phyloP scores from a whole-genome alignment of 345 rosid genomes.

The Eucalyptus caleyi region DNA sequence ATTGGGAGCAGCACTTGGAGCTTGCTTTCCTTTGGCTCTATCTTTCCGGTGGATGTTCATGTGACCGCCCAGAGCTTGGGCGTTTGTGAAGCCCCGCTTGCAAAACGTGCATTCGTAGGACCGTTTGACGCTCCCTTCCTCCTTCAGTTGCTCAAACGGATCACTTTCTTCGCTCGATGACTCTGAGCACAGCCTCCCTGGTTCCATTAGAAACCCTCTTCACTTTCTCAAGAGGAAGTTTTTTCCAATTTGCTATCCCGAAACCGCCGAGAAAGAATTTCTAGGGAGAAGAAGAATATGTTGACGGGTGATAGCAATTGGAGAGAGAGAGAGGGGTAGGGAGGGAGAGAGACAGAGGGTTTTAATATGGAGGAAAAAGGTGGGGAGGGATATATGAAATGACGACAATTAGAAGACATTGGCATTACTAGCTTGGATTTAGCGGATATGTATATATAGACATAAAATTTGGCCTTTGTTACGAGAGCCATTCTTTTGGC shows the following conservation, averaged over 20 bases:
- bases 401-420: neutral
- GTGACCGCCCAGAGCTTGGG: constrained; percentile 93
- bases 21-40: constrained; percentile 34
- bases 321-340: neutral
- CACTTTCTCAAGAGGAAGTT: neutral
- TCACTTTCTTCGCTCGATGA: constrained; percentile 15
- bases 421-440: neutral
- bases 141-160: constrained; percentile 2
- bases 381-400: neutral
- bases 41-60: constrained; percentile 93
- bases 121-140: constrained; percentile 17
- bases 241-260: neutral
- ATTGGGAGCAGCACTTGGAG: neutral
- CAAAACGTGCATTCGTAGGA: constrained; percentile 66
- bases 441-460: neutral
- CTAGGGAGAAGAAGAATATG: neutral
- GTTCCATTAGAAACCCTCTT: neutral
- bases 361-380: neutral
- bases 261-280: neutral
- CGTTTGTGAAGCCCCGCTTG: constrained; percentile 92
- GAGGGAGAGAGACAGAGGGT: neutral
- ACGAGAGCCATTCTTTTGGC: neutral
- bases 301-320: neutral
- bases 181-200: neutral
- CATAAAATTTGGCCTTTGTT: neutral